Evolutionary conservation across 1,284 basidiomycete genomes (phyloP).

Genomic region (Ganoderma leucocontextum): DNA sequence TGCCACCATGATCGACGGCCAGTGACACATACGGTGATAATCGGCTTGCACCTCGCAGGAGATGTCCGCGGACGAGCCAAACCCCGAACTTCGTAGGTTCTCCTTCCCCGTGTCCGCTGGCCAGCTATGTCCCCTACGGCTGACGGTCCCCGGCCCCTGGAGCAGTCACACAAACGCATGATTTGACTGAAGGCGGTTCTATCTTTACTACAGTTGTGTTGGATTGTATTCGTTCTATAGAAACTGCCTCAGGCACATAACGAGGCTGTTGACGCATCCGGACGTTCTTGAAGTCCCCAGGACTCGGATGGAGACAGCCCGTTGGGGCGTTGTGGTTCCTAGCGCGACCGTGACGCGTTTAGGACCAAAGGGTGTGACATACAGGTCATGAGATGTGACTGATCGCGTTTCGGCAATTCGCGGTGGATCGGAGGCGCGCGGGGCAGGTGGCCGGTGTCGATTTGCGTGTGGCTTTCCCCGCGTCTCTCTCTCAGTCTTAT

Average conservation of each 20-base stretch:
- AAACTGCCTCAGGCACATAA: background rate
- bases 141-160: background rate
- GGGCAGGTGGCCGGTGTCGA: background rate
- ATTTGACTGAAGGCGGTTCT: background rate
- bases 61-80: background rate
- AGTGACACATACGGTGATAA: background rate
- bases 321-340: background rate
- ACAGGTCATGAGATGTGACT: constrained; percentile 29
- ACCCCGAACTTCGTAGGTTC: background rate
- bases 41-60: background rate
- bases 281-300: background rate
- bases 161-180: background rate
- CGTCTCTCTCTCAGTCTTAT: background rate
- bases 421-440: background rate
- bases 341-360: background rate
- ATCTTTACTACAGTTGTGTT: background rate
- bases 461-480: background rate
- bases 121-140: background rate
- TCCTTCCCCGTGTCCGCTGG: background rate
- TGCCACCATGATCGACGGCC: background rate
- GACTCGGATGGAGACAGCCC: too few relatives aligned
- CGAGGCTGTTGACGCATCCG: background rate
- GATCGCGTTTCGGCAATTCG: constrained; percentile 17
- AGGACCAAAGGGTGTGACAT: constrained; percentile 17
- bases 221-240: too few relatives aligned